A percentile compares a stretch with the other conserved stretches of the same genome.
Evolutionary conservation across 768 basidiomycete genomes (phyloP).

Genomic region (Ramaria sp.): DNA sequence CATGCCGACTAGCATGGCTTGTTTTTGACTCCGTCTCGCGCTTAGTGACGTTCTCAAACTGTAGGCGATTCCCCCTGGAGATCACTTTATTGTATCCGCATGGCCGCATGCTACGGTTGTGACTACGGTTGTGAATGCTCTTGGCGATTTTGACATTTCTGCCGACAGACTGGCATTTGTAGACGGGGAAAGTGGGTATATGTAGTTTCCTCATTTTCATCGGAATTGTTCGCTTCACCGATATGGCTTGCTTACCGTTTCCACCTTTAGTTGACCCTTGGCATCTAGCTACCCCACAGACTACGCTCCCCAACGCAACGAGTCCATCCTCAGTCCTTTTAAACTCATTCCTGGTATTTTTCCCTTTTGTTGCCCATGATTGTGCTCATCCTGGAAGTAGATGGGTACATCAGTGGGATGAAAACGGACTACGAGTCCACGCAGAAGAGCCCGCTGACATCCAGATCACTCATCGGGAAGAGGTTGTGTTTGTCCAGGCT

Average conservation of each 20-base stretch:
- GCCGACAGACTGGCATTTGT: slow-evolving; percentile 80
- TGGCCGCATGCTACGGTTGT: slow-evolving; percentile 73
- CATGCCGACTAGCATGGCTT: no score
- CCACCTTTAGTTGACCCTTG: no score
- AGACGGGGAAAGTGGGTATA: slow-evolving; percentile 59
- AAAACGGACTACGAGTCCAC: no score
- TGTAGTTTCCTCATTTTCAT: slow-evolving; percentile 21
- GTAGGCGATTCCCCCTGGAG: no score
- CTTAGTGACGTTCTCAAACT: neutral
- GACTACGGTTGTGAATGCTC: slow-evolving; percentile 68
- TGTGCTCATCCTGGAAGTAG: no score
- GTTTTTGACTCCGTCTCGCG: slow-evolving; percentile 19
- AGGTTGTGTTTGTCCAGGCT: slow-evolving; percentile 22
- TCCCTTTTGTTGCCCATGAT: no score
- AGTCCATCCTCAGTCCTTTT: slow-evolving; percentile 26
- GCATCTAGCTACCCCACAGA: slow-evolving; percentile 21
- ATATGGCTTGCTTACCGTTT: no score
- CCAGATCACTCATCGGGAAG: no score
- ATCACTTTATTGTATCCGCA: slow-evolving; percentile 58
- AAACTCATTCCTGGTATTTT: no score
- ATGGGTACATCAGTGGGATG: slow-evolving; percentile 25
- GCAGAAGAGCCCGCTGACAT: no score
- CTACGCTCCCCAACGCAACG: slow-evolving; percentile 24
- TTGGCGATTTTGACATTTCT: slow-evolving; percentile 76
- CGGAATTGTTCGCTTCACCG: no score